A percentile compares a stretch with the other conserved stretches of the same genome.
phyloP scores from a whole-genome alignment of 495 filamentous ascomycete genomes.

The Trichoderma orchidacearum region DNA sequence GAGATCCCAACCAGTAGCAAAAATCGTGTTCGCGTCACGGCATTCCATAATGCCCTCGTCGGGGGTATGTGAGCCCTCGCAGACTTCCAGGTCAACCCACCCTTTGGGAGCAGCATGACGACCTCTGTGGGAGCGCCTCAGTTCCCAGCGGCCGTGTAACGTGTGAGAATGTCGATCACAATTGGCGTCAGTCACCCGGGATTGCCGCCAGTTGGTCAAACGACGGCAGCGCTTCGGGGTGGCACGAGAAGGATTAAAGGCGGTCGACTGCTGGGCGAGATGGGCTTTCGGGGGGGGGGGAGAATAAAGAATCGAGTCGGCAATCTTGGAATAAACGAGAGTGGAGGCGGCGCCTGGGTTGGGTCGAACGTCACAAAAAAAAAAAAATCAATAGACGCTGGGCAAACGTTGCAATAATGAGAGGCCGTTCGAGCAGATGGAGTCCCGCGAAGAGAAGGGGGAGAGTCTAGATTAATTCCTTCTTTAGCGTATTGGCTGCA shows the following conservation, averaged over 20 bases:
- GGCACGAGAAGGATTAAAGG: neutral
- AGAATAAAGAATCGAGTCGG: neutral
- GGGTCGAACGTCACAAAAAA: neutral
- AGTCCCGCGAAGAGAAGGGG: neutral
- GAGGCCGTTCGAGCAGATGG: neutral
- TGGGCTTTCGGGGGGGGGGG: neutral
- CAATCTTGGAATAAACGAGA: neutral
- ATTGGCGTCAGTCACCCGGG: neutral
- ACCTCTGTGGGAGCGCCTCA: conserved; percentile 13
- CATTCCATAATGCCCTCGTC: conserved; percentile 61
- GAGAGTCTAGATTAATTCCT: neutral
- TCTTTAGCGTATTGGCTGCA: neutral
- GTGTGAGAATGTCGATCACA: neutral
- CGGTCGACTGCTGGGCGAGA: too few species aligned
- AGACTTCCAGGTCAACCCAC: conserved; percentile 87
- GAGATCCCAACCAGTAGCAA: conserved; percentile 60
- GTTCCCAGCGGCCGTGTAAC: conserved; percentile 15
- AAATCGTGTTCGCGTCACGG: conserved; percentile 68
- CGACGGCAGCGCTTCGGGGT: neutral
- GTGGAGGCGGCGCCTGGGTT: neutral
- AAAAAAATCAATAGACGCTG: neutral
- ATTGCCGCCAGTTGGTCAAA: conserved; percentile 4
- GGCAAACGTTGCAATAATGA: neutral
- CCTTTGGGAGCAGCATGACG: conserved; percentile 61
- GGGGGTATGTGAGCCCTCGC: conserved; percentile 71